A percentile compares a stretch with the other conserved stretches of the same genome.
Conservation (phyloP, 1,139 yeast genomes). For the Casaregolazyma lundiana region DNA sequence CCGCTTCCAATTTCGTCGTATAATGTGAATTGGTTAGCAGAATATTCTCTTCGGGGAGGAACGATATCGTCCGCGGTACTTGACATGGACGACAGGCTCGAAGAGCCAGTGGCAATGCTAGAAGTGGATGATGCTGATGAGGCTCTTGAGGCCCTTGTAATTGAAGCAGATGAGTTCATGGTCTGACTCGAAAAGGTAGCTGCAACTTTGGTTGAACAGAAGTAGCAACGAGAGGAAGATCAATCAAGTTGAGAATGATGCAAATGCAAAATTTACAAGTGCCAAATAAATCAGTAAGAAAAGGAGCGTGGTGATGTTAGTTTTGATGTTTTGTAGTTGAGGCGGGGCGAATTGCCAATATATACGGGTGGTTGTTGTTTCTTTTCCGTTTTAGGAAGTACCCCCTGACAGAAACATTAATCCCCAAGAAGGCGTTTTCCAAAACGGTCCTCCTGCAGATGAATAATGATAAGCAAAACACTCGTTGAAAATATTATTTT, state of each 20-base stretch:
- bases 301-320: constrained; percentile 1
- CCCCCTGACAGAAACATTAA: neutral
- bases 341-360: neutral
- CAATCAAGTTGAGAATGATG: too few species aligned
- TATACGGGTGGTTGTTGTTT: neutral
- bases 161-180: neutral
- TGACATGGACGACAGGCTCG: neutral
- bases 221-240: too few species aligned
- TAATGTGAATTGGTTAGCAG: constrained; percentile 46
- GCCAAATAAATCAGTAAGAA: neutral
- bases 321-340: neutral
- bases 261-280: neutral
- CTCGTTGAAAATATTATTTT: too few species aligned
- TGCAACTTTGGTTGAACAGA: too few species aligned
- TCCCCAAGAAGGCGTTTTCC: neutral
- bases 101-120: constrained; percentile 35
- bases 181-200: neutral
- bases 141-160: neutral
- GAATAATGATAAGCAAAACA: too few species aligned
- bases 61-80: neutral
- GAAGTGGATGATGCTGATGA: constrained; percentile 22
- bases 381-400: neutral
- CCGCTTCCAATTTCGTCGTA: constrained; percentile 82
- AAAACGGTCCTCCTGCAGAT: neutral
- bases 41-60: constrained; percentile 1